A percentile compares a stretch with the other conserved stretches of the same genome.
phyloP scores from a whole-genome alignment of 441 rosid species.

The Manihot esculenta region DNA sequence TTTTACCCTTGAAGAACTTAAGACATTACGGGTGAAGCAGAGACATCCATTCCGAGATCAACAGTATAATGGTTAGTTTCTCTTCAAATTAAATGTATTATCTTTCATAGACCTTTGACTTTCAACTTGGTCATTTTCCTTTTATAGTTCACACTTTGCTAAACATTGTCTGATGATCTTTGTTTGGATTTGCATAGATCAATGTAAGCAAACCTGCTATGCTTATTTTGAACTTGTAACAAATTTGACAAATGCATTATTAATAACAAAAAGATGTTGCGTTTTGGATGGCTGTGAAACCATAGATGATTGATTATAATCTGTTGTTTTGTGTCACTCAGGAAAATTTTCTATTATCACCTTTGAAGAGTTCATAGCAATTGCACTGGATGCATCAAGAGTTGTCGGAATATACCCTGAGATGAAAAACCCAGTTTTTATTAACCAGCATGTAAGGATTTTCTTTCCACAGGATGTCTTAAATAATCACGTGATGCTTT shows the following conservation, averaged over 20 bases:
- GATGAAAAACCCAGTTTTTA: slow-evolving; percentile 83
- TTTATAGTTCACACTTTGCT: too few relatives aligned
- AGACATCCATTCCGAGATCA: slow-evolving; percentile 77
- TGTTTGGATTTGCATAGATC: background rate
- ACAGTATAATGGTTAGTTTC: slow-evolving; percentile 68
- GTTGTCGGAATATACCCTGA: slow-evolving; percentile 97
- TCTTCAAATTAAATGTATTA: background rate
- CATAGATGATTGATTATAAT: background rate
- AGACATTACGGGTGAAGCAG: slow-evolving; percentile 70
- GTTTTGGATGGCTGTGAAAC: slow-evolving; percentile 4
- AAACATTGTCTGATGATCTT: background rate
- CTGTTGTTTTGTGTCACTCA: slow-evolving; percentile 32
- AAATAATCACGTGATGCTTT: background rate
- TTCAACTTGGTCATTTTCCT: background rate
- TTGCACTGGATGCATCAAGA: slow-evolving; percentile 83
- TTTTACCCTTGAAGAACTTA: slow-evolving; percentile 74
- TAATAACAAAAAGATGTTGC: background rate
- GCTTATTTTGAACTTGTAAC: background rate
- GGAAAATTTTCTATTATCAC: slow-evolving; percentile 81
- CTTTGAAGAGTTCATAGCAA: slow-evolving; percentile 85
- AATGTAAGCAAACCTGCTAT: background rate
- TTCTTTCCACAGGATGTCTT: slow-evolving; percentile 11
- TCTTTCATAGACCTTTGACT: background rate
- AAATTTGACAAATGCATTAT: background rate
- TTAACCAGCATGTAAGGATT: slow-evolving; percentile 69